These are phyloP conservation scores for Pseudogymnoascus sp. DNA, from an alignment of 2,329 filamentous ascomycete genomes.

Conservation along the genomic window DNA sequence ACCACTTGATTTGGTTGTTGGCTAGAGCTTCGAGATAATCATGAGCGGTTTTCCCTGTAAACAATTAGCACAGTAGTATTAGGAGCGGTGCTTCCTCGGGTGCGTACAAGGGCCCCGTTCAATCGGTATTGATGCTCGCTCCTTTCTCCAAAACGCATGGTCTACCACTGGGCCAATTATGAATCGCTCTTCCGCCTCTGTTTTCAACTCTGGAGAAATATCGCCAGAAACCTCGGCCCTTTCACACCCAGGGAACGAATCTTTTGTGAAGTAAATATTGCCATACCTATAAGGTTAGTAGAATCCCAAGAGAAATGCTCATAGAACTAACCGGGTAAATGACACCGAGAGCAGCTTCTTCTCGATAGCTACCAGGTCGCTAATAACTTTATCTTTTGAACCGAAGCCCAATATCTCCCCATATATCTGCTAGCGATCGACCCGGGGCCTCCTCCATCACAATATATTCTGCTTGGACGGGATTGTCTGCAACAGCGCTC, in stretches of 20 bases:
- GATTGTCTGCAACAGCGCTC: constrained; percentile 19
- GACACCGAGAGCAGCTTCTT: constrained; percentile 31
- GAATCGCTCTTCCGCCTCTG: constrained; percentile 27
- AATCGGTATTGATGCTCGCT: constrained; percentile 29
- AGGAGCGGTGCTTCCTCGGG: constrained; percentile 6
- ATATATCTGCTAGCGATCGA: constrained; percentile 25
- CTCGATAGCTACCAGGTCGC: constrained; percentile 32
- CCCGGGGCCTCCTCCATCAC: constrained; percentile 29
- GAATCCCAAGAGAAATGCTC: constrained; percentile 11
- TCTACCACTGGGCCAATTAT: constrained; percentile 32
- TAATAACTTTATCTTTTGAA: constrained; percentile 27
- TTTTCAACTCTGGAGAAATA: constrained; percentile 26
- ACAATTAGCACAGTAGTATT: neutral
- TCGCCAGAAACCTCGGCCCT: constrained; percentile 24
- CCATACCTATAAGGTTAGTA: constrained; percentile 29
- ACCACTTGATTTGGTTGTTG: constrained; percentile 30
- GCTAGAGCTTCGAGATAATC: constrained; percentile 29
- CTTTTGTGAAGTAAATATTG: constrained; percentile 31
- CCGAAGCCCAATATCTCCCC: constrained; percentile 24
- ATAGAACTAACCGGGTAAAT: constrained; percentile 27
- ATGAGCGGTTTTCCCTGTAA: constrained; percentile 28
- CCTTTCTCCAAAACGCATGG: constrained; percentile 30
- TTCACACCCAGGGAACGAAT: constrained; percentile 28
- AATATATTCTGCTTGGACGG: constrained; percentile 22
- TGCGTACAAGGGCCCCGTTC: constrained; percentile 36